Base-by-base conservation (phyloP, 1,284 basidiomycete genomes). In the Malassezia equina region DNA sequence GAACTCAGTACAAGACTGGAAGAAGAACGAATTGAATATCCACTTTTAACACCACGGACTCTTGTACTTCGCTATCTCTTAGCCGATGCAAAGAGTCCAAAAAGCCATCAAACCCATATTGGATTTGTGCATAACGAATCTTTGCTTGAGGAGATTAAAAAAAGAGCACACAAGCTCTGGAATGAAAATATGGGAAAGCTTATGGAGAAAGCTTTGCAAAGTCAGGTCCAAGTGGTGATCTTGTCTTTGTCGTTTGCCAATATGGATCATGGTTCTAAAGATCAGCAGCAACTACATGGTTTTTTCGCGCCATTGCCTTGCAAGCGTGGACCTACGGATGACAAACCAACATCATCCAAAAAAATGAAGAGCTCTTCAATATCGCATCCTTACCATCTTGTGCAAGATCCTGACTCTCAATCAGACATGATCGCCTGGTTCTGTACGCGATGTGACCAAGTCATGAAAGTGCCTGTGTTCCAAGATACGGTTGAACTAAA, bases 21-120 rank as follows among this genome's bases (percentile, higher is more conserved):
- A 44, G 89, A 96, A 61, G 86, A 87, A 0, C 79, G 93, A 15
- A 80, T 85, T 57, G 77, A 79, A 0, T 80, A 80, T 19, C 39
- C 53, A 9, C 84, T 84, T 29, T 73, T 95, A 17, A 96, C 91
- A 71, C 93, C 93, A 0, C 95, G 89, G 75, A 87, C 86, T 0
- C 78, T 98, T 33, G 88, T 86, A 8, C 77, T 96, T 49, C 66
- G 47, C 58, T 61, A 56, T 40, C 41, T 59, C n/a, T 29, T 56
- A 12, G 58, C 44, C 52, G 87, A 87, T 81, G 64, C 80, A 0
- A 79, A 80, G 13, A 79, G 82, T 46, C 88, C 87, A 4, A 85
- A 86, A 62, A 57, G 55, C 31, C 44, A 47, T 13, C 90, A 95
- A 77, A 80, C 81, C 0, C 78, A 85, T 0, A 93, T 94, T 67